phyloP scores from a whole-genome alignment of 192 early-diverging fungal species.

The Entomortierella beljakovae region DNA sequence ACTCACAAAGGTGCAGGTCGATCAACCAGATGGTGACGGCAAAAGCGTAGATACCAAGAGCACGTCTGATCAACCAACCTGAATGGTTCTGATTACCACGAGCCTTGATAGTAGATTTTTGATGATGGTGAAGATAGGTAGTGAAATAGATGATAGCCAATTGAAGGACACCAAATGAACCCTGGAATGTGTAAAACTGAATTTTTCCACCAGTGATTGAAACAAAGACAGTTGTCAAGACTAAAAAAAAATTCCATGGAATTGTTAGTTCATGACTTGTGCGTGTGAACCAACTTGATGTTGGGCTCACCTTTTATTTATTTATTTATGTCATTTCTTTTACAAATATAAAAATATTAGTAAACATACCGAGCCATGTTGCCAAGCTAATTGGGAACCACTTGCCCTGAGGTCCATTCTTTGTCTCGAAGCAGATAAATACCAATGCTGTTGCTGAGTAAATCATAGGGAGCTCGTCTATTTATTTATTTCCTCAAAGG shows the following conservation, averaged over 20 bases:
- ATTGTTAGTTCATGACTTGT: no score
- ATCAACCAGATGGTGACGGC: constrained; percentile 52
- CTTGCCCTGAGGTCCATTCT: constrained; percentile 59
- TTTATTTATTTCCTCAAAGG: not conserved
- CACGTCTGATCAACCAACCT: constrained; percentile 34
- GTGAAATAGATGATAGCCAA: constrained; percentile 27
- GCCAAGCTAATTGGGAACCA: constrained; percentile 61
- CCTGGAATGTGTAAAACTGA: constrained; percentile 51
- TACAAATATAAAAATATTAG: no score
- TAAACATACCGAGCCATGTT: constrained; percentile 52
- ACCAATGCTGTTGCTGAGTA: constrained; percentile 44
- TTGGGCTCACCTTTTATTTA: no score
- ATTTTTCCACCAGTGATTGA: constrained; percentile 47
- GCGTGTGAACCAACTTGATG: no score
- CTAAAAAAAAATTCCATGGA: constrained; percentile 13
- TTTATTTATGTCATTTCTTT: no score
- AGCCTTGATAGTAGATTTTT: constrained; percentile 7
- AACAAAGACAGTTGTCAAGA: constrained; percentile 40
- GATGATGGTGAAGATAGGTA: constrained; percentile 20
- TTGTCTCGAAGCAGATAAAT: constrained; percentile 54
- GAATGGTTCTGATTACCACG: constrained; percentile 21
- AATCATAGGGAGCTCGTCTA: constrained; percentile 57
- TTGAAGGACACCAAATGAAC: constrained; percentile 51
- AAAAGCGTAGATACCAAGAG: constrained; percentile 24
- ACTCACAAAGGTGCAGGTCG: constrained; percentile 52